These are phyloP conservation scores for Mucor indicus DNA, from an alignment of 371 early-diverging fungal species.

Conservation along the genomic window DNA sequence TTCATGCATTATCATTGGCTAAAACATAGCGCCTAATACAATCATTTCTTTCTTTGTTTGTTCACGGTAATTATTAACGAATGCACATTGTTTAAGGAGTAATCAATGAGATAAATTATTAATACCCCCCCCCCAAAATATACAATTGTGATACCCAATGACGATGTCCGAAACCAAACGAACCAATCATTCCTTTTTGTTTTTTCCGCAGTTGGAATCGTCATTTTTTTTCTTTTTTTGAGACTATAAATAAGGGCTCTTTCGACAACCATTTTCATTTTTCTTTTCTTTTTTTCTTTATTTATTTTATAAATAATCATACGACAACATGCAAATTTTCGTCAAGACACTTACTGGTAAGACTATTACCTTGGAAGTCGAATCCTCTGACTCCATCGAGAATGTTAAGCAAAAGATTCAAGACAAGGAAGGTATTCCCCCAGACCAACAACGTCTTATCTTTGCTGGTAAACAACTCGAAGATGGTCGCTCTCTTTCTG, in stretches of 20 bases:
- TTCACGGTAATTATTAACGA: too few species aligned
- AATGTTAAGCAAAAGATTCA: constrained; percentile 98
- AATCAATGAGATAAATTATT: too few species aligned
- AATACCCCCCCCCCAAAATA: constrained; percentile 1
- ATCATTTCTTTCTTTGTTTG: too few species aligned
- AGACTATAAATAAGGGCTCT: too few species aligned
- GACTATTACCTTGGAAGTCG: constrained; percentile 98
- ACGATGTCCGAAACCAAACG: constrained; percentile 9
- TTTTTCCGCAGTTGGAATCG: constrained; percentile 2
- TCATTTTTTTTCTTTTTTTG: background rate
- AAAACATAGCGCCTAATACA: too few species aligned
- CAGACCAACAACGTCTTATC: constrained; percentile 99
- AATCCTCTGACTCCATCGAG: constrained; percentile 82
- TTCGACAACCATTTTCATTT: too few species aligned
- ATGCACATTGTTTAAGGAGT: too few species aligned
- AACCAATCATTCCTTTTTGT: constrained; percentile 3
- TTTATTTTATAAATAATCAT: background rate
- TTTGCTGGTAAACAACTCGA: constrained; percentile 99
- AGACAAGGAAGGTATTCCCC: constrained; percentile 97
- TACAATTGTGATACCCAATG: constrained; percentile 8
- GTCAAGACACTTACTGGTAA: constrained; percentile 98
- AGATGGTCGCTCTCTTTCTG: constrained; percentile 84
- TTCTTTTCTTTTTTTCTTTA: background rate
- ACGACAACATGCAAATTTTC: constrained; percentile 68
- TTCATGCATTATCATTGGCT: too few species aligned